A percentile compares a stretch with the other conserved stretches of the same genome.
phyloP scores from a whole-genome alignment of 192 early-diverging fungal genomes.

The Lunasporangiospora selenospora region DNA sequence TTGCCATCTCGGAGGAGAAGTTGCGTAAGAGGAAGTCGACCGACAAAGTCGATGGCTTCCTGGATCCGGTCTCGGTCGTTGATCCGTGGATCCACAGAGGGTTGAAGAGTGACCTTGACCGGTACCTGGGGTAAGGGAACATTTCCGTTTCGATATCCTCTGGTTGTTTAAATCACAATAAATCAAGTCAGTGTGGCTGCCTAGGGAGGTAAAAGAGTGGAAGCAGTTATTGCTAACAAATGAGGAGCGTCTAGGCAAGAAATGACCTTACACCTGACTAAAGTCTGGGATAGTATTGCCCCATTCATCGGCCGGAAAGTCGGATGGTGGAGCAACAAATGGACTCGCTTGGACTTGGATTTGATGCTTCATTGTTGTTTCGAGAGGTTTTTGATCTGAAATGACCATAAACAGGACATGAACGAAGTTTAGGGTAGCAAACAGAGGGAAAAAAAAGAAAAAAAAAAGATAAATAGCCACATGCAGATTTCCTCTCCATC shows the following conservation, averaged over 20 bases:
- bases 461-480: no score
- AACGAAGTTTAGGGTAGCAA: no score
- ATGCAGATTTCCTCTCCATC: no score
- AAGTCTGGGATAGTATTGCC: conserved; percentile 31
- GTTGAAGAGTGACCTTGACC: conserved; percentile 18
- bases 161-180: neutral
- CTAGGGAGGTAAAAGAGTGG: no score
- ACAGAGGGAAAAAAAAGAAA: no score
- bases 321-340: conserved; percentile 19
- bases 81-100: conserved; percentile 20
- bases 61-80: conserved; percentile 39
- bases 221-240: neutral
- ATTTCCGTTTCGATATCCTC: conserved; percentile 32
- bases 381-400: no score
- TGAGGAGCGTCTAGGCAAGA: neutral
- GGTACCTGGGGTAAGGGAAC: conserved; percentile 25
- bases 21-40: neutral
- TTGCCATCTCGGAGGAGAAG: conserved; percentile 8
- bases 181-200: no score
- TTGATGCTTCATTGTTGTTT: no score
- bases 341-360: conserved; percentile 1
- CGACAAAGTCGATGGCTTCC: conserved; percentile 26
- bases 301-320: conserved; percentile 32
- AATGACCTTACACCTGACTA: conserved; percentile 29
- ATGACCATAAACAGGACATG: no score